Evolutionary conservation across 371 early-diverging fungal genomes (phyloP).

Genomic region (Sporodiniella umbellata): DNA sequence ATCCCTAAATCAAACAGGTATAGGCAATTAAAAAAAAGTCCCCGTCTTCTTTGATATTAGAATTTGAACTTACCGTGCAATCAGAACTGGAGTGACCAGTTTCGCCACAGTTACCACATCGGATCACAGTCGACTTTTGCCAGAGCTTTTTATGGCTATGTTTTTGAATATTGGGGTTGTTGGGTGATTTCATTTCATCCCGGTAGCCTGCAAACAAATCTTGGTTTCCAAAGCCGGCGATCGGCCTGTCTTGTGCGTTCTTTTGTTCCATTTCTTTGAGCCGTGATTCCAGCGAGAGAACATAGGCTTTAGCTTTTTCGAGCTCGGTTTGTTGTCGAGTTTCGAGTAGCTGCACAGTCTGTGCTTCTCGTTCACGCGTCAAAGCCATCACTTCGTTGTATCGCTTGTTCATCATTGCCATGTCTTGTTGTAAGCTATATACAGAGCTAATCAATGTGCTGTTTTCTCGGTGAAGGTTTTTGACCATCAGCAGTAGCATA

Average conservation of each 20-base stretch:
- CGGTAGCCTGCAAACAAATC: constrained; percentile 26
- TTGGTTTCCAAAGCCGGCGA: constrained; percentile 28
- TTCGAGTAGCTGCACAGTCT: constrained; percentile 45
- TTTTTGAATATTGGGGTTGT: not conserved
- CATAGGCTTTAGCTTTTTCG: constrained; percentile 48
- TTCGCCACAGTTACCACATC: constrained; percentile 55
- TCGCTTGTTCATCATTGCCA: constrained; percentile 40
- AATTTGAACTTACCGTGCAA: constrained; percentile 35
- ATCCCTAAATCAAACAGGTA: constrained; percentile 13
- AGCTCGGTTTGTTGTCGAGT: constrained; percentile 49
- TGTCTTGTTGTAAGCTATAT: constrained; percentile 52
- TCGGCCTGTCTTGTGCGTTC: constrained; percentile 12
- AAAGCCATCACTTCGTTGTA: constrained; percentile 46
- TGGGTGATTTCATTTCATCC: constrained; percentile 12
- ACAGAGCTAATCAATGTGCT: constrained; percentile 40
- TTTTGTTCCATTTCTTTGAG: constrained; percentile 17
- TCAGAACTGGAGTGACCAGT: constrained; percentile 49
- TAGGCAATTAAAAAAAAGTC: not conserved
- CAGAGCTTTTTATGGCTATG: constrained; percentile 12
- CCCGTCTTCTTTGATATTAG: not conserved
- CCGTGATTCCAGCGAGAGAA: constrained; percentile 15
- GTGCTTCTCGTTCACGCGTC: constrained; percentile 51
- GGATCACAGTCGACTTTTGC: constrained; percentile 16
- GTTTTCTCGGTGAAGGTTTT: constrained; percentile 49
- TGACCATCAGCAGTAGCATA: constrained; percentile 34